These are phyloP conservation scores for Cercospora citrullina DNA, from an alignment of 2,329 filamentous ascomycete species.

Conservation along the genomic window DNA sequence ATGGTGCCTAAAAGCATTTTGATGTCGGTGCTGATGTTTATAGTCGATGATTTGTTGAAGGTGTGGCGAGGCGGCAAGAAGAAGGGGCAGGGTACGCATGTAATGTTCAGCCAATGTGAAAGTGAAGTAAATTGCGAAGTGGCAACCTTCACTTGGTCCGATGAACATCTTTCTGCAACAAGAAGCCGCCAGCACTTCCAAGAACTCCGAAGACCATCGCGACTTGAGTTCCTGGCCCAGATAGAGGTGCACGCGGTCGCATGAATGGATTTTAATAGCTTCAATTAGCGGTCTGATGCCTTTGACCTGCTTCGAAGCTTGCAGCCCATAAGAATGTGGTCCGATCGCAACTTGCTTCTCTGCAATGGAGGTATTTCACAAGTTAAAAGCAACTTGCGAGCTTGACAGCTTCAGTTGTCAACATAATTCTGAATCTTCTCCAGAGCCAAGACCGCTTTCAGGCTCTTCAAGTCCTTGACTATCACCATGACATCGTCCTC, in stretches of 20 bases:
- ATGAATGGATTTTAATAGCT: not conserved
- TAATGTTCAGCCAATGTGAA: not conserved
- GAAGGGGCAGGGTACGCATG: not conserved
- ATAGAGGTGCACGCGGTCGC: not conserved
- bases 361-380: too few species aligned
- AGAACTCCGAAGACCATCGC: not conserved
- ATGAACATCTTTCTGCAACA: not conserved
- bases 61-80: not conserved
- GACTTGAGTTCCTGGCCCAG: too few species aligned
- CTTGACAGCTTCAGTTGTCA: not conserved
- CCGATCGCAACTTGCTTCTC: not conserved
- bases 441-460: not conserved
- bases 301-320: not conserved
- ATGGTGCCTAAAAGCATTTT: not conserved
- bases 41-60: not conserved
- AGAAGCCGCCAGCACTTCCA: not conserved
- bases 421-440: slow-evolving; percentile 9
- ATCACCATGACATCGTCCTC: not conserved
- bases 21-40: not conserved
- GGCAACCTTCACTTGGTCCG: not conserved
- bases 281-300: not conserved
- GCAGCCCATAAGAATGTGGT: not conserved
- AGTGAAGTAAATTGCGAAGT: not conserved
- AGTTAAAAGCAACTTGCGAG: too few species aligned
- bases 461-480: not conserved